Evolutionary conservation across 2,329 filamentous ascomycete species (phyloP).

Genomic region (Venturia effusa): DNA sequence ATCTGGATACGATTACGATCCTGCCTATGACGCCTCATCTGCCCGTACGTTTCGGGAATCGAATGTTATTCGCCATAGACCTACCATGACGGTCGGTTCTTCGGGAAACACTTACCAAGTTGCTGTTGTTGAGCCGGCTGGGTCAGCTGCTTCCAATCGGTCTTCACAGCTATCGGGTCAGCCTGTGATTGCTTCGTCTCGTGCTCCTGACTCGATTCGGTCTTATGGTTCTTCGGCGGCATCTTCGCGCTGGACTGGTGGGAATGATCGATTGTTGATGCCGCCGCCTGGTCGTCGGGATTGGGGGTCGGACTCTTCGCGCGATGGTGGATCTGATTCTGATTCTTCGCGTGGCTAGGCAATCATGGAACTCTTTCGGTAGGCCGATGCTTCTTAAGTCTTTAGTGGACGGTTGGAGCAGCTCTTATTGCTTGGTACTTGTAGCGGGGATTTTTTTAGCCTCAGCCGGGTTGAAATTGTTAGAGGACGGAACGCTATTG

Average conservation of each 20-base stretch:
- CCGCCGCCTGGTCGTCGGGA: not conserved
- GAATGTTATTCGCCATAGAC: not conserved
- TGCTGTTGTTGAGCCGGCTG: not conserved
- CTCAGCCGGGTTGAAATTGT: too few relatives aligned
- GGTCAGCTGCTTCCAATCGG: not conserved
- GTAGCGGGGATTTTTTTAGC: too few relatives aligned
- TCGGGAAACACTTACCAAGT: not conserved
- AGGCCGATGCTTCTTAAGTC: not conserved
- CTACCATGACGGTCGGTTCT: not conserved
- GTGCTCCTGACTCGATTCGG: not conserved
- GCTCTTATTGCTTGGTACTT: too few relatives aligned
- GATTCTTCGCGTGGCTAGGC: not conserved
- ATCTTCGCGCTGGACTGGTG: not conserved
- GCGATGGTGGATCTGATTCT: not conserved
- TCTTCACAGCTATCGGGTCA: not conserved
- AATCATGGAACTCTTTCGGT: not conserved
- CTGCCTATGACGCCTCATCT: not conserved
- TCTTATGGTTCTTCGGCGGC: not conserved
- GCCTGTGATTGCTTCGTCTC: not conserved
- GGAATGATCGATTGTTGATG: not conserved
- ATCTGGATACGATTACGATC: not conserved
- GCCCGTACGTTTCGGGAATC: not conserved
- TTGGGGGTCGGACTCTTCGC: not conserved
- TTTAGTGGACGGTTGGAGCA: not conserved
- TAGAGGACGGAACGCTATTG: too few relatives aligned